These are phyloP conservation scores for Cladosporium oxysporum DNA, from an alignment of 2,329 filamentous ascomycete genomes.

Conservation along the genomic window DNA sequence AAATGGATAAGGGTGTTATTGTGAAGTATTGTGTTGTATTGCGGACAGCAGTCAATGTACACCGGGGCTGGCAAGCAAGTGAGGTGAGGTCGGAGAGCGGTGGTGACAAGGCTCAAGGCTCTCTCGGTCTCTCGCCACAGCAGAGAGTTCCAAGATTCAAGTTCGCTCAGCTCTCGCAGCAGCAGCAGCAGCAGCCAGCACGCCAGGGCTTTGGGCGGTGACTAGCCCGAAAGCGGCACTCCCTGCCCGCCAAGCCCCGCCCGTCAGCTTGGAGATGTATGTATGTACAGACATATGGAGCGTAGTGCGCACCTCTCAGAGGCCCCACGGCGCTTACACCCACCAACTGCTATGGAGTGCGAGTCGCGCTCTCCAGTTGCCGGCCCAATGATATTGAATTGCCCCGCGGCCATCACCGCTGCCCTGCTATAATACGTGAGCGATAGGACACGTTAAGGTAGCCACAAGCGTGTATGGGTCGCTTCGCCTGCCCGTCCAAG, in stretches of 20 bases:
- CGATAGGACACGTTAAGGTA: background rate
- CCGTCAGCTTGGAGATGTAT: background rate
- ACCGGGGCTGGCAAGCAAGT: background rate
- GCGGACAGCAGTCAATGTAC: background rate
- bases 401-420: background rate
- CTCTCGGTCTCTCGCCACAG: background rate
- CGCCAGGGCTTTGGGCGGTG: background rate
- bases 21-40: no score
- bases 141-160: background rate
- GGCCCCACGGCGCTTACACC: background rate
- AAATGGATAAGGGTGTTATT: background rate
- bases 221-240: constrained; percentile 2
- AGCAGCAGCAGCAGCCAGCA: background rate
- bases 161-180: background rate
- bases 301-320: background rate
- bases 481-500: no score
- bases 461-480: background rate
- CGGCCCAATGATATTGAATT: background rate
- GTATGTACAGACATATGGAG: background rate
- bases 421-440: background rate
- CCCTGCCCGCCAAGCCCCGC: background rate
- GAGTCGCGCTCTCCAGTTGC: background rate
- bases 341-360: background rate
- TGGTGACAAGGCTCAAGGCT: background rate
- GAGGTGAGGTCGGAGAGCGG: background rate